Evolutionary conservation across 495 filamentous ascomycete species (phyloP).

Genomic region (Penicillium ochrochloron): DNA sequence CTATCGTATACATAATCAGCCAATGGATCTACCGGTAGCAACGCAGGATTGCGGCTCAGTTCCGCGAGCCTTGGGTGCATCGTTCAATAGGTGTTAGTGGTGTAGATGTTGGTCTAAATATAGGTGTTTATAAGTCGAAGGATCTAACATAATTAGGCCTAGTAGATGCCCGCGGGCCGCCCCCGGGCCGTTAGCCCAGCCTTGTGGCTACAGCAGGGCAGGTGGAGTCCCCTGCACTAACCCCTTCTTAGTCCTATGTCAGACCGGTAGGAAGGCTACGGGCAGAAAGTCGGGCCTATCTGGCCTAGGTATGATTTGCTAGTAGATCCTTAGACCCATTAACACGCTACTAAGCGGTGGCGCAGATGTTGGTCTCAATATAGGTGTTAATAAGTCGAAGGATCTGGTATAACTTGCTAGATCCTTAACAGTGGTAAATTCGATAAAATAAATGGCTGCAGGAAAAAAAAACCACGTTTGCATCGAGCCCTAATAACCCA

Average conservation of each 20-base stretch:
- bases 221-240: neutral
- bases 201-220: neutral
- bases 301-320: neutral
- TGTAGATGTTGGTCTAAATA: neutral
- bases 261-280: neutral
- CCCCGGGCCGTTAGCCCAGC: neutral
- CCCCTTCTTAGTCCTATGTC: neutral
- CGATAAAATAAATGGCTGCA: too few relatives aligned
- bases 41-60: too few relatives aligned
- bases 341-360: neutral
- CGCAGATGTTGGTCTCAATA: neutral
- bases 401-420: neutral
- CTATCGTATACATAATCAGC: neutral
- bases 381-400: neutral
- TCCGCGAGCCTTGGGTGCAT: too few relatives aligned
- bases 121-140: neutral
- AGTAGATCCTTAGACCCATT: neutral
- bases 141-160: neutral
- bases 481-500: too few relatives aligned
- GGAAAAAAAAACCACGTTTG: too few relatives aligned
- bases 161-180: neutral
- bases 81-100: too few relatives aligned
- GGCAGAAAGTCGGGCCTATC: neutral
- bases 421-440: too few relatives aligned
- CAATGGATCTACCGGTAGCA: too few relatives aligned